Evolutionary conservation across 352 stramenopile genomes (phyloP), one percentile per base, ranked within the genome.

Genomic region (Elongisporangium anandrum): DNA sequence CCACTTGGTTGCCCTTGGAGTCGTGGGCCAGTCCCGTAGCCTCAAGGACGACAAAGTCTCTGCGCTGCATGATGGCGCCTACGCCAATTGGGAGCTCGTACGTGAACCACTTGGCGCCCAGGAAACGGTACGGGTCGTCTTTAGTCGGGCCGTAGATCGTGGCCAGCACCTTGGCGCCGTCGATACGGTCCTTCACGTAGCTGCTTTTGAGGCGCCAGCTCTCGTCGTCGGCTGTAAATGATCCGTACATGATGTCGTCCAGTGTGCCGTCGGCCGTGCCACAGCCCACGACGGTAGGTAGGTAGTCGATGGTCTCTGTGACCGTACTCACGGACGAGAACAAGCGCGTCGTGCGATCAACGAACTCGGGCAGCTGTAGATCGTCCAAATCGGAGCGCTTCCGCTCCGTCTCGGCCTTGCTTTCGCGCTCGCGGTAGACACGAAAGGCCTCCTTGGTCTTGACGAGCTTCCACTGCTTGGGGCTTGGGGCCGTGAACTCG

Each of bases 101-200:
- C 1, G 71, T 74, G 61, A 85, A 80, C 78, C 78, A 88, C 54
- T 85, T 88, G 60, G 84, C 51, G 6, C 64, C 72, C 15, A 84
- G 57, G 58, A 80, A 88, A 12, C 64, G 66, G 62, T 73, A 81
- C 23, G 75, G 78, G 56, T 85, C 69, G 22, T 61, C 34, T 0
- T 47, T 23, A 1, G 63, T 74, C 16, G 78, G 71, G 2, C 60
- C 47, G 41, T 71, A 22, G 13, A 87, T 64, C 39, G 61, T 73
- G 4, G 74, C 72, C 34, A 85, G 53, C 16, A 88, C 64, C 1
- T 68, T 67, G 9, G 78, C 57, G 50, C 80, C 79, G 6, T 76
- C 72, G 22, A 83, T 69, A 38, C 71, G 72, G 58, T 88, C 76
- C 24, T 84, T 77, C 19, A 79, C 67, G 48, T 84, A 74, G 1